These are phyloP conservation scores for Cutaneotrichosporon dermatis DNA, from an alignment of 1,284 basidiomycete genomes.

Conservation along the genomic window DNA sequence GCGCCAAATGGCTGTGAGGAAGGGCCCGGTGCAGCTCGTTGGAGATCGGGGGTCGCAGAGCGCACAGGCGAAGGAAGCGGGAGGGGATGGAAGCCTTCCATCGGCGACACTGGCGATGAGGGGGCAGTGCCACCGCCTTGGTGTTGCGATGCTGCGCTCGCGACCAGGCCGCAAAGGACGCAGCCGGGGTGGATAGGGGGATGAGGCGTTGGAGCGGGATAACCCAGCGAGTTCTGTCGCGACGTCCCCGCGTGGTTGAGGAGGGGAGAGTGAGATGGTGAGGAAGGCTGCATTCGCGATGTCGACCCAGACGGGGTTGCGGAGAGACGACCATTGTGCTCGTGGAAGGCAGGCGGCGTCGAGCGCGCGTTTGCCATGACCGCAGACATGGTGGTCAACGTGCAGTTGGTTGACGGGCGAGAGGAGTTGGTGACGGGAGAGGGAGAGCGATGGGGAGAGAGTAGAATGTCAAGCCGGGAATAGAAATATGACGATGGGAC, in stretches of 20 bases:
- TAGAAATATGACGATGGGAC: background rate
- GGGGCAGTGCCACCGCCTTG: background rate
- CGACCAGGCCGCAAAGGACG: slow-evolving; percentile 32
- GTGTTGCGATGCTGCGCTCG: slow-evolving; percentile 16
- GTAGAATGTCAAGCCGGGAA: background rate
- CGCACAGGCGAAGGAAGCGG: slow-evolving; percentile 13
- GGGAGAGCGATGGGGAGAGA: background rate
- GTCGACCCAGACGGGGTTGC: background rate
- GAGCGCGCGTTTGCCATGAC: background rate
- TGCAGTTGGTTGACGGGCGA: background rate
- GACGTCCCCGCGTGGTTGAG: background rate
- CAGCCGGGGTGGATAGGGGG: slow-evolving; percentile 25
- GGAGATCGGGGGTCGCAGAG: slow-evolving; percentile 14
- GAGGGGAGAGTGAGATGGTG: background rate
- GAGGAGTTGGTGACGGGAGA: background rate
- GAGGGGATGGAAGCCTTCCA: slow-evolving; percentile 1
- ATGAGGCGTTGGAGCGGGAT: background rate
- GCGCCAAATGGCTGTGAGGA: background rate
- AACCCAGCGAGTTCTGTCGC: background rate
- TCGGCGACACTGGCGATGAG: slow-evolving; percentile 8
- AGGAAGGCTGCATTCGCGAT: background rate
- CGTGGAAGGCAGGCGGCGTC: background rate
- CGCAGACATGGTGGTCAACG: background rate
- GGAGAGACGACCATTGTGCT: background rate
- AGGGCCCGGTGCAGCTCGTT: background rate